phyloP scores from a whole-genome alignment of 306 rosid genomes.

The Herpetospermum pedunculosum region DNA sequence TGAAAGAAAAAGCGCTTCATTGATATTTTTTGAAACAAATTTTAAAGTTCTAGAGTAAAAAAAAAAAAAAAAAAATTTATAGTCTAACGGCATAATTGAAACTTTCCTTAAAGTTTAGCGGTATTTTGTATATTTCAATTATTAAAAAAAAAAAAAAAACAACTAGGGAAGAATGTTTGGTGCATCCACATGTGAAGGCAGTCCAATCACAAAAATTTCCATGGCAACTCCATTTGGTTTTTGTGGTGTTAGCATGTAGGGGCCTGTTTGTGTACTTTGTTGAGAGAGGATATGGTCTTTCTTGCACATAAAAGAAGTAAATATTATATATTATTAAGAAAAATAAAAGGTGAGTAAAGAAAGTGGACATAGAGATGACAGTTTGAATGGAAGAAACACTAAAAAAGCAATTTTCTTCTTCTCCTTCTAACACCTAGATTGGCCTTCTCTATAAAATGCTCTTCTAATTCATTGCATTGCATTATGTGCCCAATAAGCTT shows the following conservation, averaged over 20 bases:
- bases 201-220: background rate
- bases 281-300: background rate
- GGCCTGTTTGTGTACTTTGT: constrained; percentile 15
- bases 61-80: too few relatives aligned
- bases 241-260: constrained; percentile 13
- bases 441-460: background rate
- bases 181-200: background rate
- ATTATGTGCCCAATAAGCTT: constrained; percentile 2
- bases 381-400: constrained; percentile 19
- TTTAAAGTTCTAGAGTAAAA: too few relatives aligned
- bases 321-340: background rate
- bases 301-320: background rate
- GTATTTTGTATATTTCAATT: too few relatives aligned
- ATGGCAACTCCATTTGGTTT: background rate
- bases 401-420: background rate
- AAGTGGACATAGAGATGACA: constrained; percentile 16
- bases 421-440: background rate
- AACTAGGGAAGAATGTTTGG: background rate
- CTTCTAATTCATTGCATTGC: background rate
- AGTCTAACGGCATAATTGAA: too few relatives aligned
- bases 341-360: background rate
- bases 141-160: background rate
- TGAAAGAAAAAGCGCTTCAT: too few relatives aligned
- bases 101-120: too few relatives aligned
- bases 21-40: too few relatives aligned